Base-by-base conservation (phyloP, 2,329 filamentous ascomycete species). In the Phaeosphaeria sp. region DNA sequence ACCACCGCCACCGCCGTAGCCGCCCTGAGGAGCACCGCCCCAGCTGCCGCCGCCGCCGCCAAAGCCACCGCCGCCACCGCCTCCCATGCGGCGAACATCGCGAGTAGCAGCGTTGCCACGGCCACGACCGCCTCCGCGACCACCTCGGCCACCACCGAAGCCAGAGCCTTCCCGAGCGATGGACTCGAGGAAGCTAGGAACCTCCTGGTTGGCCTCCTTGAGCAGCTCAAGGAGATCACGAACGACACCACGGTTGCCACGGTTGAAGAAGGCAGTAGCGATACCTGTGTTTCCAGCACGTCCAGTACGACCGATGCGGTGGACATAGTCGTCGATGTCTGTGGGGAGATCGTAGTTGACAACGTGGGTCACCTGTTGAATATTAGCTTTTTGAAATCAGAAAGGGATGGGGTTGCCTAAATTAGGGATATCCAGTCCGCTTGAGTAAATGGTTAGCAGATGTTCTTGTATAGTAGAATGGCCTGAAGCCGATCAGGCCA, bases 271-370 rank as follows among this genome's bases (percentile, higher is more conserved):
- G 56, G 95, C 95, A 70, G 95, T 99, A 6, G 95, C 92, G 68
- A 97, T 89, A 90, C 95, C 95, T 73, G 94, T 98, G 86, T 99
- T 99, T 80, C 95, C 95, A 66, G 95, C 95, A 92, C 95, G 95
- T 77, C 95, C 95, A 66, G 95, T 99, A 94, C 95, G 95, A 89
- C 95, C 95, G 74, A 99, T 99, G 79, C 95, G 92, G 82, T 99
- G 95, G 57, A 99, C 95, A 71, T 99, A 99, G 81, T 98, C 95
- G 74, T 98, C 95, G 73, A 98, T 96, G 75, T 98, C 95, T 55
- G 93, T 97, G 49, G 95, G 95, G n/a, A 99, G 87, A 79, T 99
- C 95, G 80, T 99, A 99, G 85, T 99, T 99, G 86, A 99, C 89
- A 49, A 99, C 95, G 81, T 99, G 95, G 44, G 89, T 94, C 61